Base-by-base conservation (phyloP, 2,329 filamentous ascomycete genomes). In the Golovinomyces cichoracearum region DNA sequence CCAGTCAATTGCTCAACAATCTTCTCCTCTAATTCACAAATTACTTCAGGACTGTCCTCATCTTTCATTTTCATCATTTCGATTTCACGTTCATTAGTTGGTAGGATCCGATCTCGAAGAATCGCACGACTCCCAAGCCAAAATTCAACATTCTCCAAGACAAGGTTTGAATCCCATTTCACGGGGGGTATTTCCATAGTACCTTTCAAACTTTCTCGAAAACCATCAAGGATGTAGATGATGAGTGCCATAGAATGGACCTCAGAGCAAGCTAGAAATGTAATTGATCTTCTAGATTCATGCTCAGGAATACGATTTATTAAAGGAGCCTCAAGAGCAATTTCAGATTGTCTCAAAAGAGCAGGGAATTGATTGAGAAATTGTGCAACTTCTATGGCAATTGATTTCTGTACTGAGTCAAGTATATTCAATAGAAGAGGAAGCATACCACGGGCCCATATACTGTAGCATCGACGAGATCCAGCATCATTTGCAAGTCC, bases 281-380 rank as follows among this genome's bases (percentile, higher is more conserved):
- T 83, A 44, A 93, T 70, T 51, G 75, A 76, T 47, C 74, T 71
- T 10, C 67, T 63, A n/a, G 68, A 63, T 1, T 63, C 59, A 23
- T 71, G 55, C 19, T 68, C 61, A 19, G 64, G 62, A 13, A 72
- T 74, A 27, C 72, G 67, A 54, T 68, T 72, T 10, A 57, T 53
- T 53, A 71, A 63, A 21, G 74, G 67, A 29, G 73, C 66, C 58
- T 83, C 78, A 52, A 95, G 76, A 0, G 80, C 73, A 47, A 76
- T 73, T 6, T 80, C 72, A 12, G 83, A 83, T 26, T 82, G 74
- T 38, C 67, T 64, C 9, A 98, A 70, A 50, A 95, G 77, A 44
- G 76, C 72, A 10, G 83, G 79, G 62, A 93, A 98, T 60, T 85
- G 80, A 59, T 92, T 93, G 25, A 98, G 70, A 60, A 95, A 92